These are phyloP conservation scores for Hypoxylon trugodes DNA, from an alignment of 495 filamentous ascomycete species.

Conservation along the genomic window DNA sequence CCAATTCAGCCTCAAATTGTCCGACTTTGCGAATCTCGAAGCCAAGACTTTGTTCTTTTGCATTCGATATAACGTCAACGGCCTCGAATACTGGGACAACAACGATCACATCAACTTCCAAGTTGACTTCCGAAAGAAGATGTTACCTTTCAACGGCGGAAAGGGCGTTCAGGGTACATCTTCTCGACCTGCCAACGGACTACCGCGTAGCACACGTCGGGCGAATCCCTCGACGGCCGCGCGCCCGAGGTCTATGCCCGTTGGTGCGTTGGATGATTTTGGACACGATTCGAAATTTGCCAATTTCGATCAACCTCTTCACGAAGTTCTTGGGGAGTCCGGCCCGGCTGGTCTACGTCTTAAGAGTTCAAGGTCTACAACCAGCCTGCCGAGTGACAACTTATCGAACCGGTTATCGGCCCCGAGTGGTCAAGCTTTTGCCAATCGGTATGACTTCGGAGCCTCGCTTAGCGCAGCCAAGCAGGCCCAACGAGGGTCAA, in stretches of 20 bases:
- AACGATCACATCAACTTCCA: conserved; percentile 87
- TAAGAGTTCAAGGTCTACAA: conserved; percentile 59
- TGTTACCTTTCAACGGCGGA: conserved; percentile 64
- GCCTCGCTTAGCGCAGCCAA: conserved; percentile 89
- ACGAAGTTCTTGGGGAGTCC: conserved; percentile 63
- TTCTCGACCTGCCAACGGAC: conserved; percentile 63
- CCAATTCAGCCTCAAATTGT: conserved; percentile 90
- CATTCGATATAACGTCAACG: conserved; percentile 84
- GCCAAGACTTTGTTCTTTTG: conserved; percentile 90
- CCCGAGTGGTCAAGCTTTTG: conserved; percentile 78
- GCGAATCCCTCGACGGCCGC: conserved; percentile 53
- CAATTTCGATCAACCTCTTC: conserved; percentile 63
- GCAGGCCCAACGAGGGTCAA: conserved; percentile 65
- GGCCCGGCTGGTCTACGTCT: conserved; percentile 55
- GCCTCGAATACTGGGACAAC: conserved; percentile 95
- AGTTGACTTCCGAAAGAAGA: conserved; percentile 86
- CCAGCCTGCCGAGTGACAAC: conserved; percentile 59
- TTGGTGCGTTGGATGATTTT: conserved; percentile 73
- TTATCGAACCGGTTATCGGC: conserved; percentile 58
- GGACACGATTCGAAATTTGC: conserved; percentile 62
- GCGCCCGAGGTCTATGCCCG: conserved; percentile 70
- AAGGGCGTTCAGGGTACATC: conserved; percentile 57
- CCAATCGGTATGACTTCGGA: conserved; percentile 92
- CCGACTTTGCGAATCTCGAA: conserved; percentile 89
- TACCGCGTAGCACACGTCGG: conserved; percentile 80